phyloP scores from a whole-genome alignment of 805 yeast species.

The Cephaloascus fragrans region DNA sequence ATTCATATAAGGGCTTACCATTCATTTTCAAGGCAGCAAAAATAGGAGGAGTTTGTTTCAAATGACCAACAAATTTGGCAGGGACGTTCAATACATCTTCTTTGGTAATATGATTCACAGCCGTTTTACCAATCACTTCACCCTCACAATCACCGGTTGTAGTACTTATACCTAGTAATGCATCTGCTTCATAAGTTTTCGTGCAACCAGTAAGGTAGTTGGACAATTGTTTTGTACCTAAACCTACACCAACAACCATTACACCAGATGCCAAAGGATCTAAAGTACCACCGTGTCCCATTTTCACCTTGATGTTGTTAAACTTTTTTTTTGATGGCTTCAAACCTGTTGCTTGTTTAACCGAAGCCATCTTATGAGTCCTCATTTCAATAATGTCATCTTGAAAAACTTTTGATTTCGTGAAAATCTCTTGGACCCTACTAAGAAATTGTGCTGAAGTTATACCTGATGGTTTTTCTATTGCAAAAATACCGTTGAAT shows the following conservation, averaged over 20 bases:
- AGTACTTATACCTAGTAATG: slow-evolving; percentile 81
- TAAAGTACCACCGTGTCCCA: slow-evolving; percentile 97
- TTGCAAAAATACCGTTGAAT: slow-evolving; percentile 92
- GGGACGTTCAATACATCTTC: slow-evolving; percentile 41
- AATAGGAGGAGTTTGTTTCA: slow-evolving; percentile 89
- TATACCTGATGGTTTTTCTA: slow-evolving; percentile 81
- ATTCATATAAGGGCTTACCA: slow-evolving; percentile 90
- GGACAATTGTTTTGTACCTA: slow-evolving; percentile 77
- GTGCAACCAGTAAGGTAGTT: slow-evolving; percentile 63
- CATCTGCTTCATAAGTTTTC: slow-evolving; percentile 76
- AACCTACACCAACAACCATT: slow-evolving; percentile 82
- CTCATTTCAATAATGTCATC: slow-evolving; percentile 41
- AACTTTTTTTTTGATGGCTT: slow-evolving; percentile 42
- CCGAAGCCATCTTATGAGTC: slow-evolving; percentile 32
- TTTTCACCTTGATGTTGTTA: slow-evolving; percentile 56
- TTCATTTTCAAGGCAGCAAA: slow-evolving; percentile 90
- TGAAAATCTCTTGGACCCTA: slow-evolving; percentile 53
- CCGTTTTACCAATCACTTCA: slow-evolving; percentile 52
- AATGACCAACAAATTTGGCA: slow-evolving; percentile 65
- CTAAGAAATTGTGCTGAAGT: slow-evolving; percentile 69
- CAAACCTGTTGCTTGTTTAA: slow-evolving; percentile 27
- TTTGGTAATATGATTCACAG: slow-evolving; percentile 44
- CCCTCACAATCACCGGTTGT: slow-evolving; percentile 95
- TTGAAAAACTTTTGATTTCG: slow-evolving; percentile 47
- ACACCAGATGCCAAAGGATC: slow-evolving; percentile 97